Conservation (phyloP, 2,329 filamentous ascomycete species). For the Alternaria solani region DNA sequence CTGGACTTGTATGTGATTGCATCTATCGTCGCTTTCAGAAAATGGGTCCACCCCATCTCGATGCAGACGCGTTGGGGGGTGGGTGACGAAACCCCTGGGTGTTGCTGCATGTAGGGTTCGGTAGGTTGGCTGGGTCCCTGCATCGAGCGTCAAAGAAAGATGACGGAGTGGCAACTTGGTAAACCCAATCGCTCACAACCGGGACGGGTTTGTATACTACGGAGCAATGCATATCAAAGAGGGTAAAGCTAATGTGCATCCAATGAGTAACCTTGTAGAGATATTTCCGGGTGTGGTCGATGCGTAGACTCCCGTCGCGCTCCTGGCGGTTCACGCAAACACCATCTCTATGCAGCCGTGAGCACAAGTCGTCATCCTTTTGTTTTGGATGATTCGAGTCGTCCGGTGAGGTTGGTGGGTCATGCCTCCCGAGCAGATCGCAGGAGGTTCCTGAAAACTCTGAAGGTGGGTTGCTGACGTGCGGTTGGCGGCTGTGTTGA, state of each 20-base stretch:
- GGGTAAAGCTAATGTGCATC: conserved; percentile 28
- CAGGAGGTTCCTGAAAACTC: conserved; percentile 25
- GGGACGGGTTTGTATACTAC: not conserved
- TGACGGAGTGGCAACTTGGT: conserved; percentile 1
- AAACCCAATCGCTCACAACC: conserved; percentile 1
- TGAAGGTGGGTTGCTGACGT: conserved; percentile 33
- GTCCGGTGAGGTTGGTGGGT: conserved; percentile 20
- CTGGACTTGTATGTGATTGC: conserved; percentile 30
- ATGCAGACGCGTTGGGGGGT: conserved; percentile 20
- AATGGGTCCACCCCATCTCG: conserved; percentile 24
- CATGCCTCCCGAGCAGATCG: conserved; percentile 4
- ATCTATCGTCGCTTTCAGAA: conserved; percentile 26
- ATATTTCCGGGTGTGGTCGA: conserved; percentile 18
- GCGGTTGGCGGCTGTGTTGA: conserved; percentile 27
- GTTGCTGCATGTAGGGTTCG: conserved; percentile 6
- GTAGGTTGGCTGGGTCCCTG: conserved; percentile 19
- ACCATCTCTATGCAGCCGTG: conserved; percentile 25
- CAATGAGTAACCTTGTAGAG: conserved; percentile 32
- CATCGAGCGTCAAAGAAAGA: conserved; percentile 13
- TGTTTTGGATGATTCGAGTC: conserved; percentile 20
- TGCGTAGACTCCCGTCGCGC: conserved; percentile 25
- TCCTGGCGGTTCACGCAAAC: conserved; percentile 29
- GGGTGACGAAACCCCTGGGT: conserved; percentile 13
- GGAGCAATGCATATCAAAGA: conserved; percentile 19
- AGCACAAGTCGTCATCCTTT: conserved; percentile 16